These are phyloP conservation scores for Penicillium hordei DNA, from an alignment of 2,329 filamentous ascomycete genomes.

Conservation along the genomic window DNA sequence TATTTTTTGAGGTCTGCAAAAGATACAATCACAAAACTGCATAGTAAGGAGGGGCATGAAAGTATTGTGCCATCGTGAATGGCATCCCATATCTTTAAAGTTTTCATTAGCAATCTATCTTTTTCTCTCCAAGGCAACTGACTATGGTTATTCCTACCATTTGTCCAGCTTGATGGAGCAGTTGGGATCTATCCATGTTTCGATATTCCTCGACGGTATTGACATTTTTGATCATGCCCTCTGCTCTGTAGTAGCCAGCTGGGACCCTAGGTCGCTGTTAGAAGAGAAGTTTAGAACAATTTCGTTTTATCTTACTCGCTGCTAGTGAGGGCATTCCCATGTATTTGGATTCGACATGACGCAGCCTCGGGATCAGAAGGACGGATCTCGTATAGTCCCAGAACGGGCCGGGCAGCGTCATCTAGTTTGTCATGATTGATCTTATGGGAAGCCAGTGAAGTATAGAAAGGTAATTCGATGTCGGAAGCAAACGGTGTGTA, in stretches of 20 bases:
- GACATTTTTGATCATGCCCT: constrained; percentile 92
- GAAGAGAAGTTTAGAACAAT: background rate
- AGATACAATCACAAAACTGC: constrained; percentile 84
- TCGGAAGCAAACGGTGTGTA: constrained; percentile 92
- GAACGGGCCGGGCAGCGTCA: constrained; percentile 81
- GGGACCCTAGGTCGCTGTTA: constrained; percentile 55
- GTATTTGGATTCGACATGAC: constrained; percentile 86
- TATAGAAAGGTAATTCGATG: constrained; percentile 94
- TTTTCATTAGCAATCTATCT: constrained; percentile 13
- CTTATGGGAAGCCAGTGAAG: constrained; percentile 85
- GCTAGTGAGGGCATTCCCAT: constrained; percentile 79
- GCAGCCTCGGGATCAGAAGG: constrained; percentile 67
- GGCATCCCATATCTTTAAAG: constrained; percentile 87
- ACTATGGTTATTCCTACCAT: constrained; percentile 57
- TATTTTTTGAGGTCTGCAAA: constrained; percentile 98
- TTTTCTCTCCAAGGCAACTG: background rate
- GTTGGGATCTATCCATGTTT: constrained; percentile 72
- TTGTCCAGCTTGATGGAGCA: constrained; percentile 74
- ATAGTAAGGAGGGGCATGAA: constrained; percentile 85
- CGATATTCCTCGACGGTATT: constrained; percentile 95
- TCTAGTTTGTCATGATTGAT: constrained; percentile 97
- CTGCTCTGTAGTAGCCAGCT: constrained; percentile 73
- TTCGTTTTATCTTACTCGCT: constrained; percentile 65
- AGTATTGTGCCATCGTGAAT: constrained; percentile 97
- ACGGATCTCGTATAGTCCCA: constrained; percentile 86